phyloP scores from a whole-genome alignment of 2,329 filamentous ascomycete species.

The Rhinocladiella similis region DNA sequence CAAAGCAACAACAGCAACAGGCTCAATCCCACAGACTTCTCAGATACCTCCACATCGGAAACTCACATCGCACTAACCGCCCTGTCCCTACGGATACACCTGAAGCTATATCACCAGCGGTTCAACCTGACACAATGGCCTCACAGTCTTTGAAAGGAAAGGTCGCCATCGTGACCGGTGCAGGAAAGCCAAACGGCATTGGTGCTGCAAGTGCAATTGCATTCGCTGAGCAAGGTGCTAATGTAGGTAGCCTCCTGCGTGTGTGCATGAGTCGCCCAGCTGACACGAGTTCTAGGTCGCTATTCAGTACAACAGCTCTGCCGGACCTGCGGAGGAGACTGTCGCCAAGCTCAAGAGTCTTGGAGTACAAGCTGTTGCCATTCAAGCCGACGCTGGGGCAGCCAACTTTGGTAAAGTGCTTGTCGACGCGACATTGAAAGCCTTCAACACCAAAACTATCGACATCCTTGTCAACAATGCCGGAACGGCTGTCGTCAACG shows the following conservation, averaged over 20 bases:
- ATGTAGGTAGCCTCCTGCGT: constrained; percentile 4
- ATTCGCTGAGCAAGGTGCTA: constrained; percentile 23
- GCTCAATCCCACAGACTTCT: background rate
- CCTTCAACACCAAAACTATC: constrained; percentile 20
- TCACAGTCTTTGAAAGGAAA: constrained; percentile 26
- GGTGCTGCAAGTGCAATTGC: constrained; percentile 21
- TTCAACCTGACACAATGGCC: constrained; percentile 3
- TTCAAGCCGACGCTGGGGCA: constrained; percentile 17
- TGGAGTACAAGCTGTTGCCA: constrained; percentile 17
- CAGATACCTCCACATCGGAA: background rate
- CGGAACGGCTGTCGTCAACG: constrained; percentile 13
- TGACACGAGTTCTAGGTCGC: constrained; percentile 31
- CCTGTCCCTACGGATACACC: background rate
- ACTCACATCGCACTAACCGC: background rate
- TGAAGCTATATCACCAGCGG: background rate
- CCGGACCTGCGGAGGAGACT: constrained; percentile 27
- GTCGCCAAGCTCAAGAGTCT: constrained; percentile 27
- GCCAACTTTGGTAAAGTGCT: constrained; percentile 17
- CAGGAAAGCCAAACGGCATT: constrained; percentile 32
- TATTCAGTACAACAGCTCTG: constrained; percentile 34
- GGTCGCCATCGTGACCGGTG: constrained; percentile 33
- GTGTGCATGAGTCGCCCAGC: background rate
- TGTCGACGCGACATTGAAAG: constrained; percentile 19
- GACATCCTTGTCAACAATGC: constrained; percentile 30
- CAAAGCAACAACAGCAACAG: background rate